A percentile compares a stretch with the other conserved stretches of the same genome.
These are phyloP conservation scores for Kodamaea fukazawae DNA, from an alignment of 805 yeast species.

Conservation along the genomic window DNA sequence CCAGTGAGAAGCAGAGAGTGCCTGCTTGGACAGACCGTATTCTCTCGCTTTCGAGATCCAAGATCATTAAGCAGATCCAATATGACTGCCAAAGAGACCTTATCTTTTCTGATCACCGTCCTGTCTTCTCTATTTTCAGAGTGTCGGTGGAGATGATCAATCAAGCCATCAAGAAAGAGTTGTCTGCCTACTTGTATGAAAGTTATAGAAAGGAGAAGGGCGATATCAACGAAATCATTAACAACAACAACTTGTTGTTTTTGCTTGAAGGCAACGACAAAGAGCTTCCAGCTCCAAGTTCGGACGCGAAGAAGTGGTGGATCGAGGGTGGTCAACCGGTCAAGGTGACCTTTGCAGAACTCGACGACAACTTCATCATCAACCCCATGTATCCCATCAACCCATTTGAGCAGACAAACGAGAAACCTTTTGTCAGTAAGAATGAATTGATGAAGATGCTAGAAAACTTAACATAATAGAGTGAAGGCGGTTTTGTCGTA, in stretches of 20 bases:
- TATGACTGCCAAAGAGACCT: conserved; percentile 61
- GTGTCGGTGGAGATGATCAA: conserved; percentile 66
- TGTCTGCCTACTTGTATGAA: conserved; percentile 59
- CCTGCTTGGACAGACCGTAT: conserved; percentile 98
- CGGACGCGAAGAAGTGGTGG: conserved; percentile 91
- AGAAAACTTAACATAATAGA: not conserved
- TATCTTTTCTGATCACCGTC: conserved; percentile 83
- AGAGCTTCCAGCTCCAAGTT: conserved; percentile 83
- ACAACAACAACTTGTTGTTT: conserved; percentile 22
- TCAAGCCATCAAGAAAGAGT: conserved; percentile 51
- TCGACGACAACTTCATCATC: conserved; percentile 40
- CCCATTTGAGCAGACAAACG: conserved; percentile 60
- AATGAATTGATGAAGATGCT: conserved; percentile 15
- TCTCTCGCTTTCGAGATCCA: conserved; percentile 55
- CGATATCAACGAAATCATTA: conserved; percentile 37
- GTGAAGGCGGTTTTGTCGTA: too few species aligned
- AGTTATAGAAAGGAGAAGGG: conserved; percentile 47
- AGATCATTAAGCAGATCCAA: conserved; percentile 52
- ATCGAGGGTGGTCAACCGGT: conserved; percentile 72
- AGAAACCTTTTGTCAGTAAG: conserved; percentile 50
- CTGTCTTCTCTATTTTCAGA: conserved; percentile 72
- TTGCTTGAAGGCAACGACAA: conserved; percentile 29
- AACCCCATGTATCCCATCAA: conserved; percentile 71
- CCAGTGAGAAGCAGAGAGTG: conserved; percentile 86
- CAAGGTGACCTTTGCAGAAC: conserved; percentile 54